Evolutionary conservation across 1,284 basidiomycete genomes (phyloP).

Genomic region (Pseudozyma pruni): DNA sequence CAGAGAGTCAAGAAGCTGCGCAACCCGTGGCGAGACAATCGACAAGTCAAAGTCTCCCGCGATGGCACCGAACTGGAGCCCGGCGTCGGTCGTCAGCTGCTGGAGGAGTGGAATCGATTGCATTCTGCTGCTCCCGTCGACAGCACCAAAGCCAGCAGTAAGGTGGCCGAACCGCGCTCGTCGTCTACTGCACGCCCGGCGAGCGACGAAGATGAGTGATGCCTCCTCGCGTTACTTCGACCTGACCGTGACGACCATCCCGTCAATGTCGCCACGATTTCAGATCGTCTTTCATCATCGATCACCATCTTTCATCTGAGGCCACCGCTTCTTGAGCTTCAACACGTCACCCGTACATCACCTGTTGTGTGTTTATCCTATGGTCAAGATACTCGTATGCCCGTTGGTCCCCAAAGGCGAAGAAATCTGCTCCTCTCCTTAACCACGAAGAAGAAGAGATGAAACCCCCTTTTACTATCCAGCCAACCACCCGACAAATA

Average conservation of each 20-base stretch:
- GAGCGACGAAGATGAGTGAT: constrained; percentile 46
- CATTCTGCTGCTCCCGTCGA: constrained; percentile 11
- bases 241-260: constrained; percentile 6
- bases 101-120: constrained; percentile 78
- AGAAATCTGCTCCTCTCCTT: constrained; percentile 8
- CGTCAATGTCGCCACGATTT: constrained; percentile 8
- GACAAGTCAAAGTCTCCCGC: constrained; percentile 85
- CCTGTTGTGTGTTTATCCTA: constrained; percentile 8
- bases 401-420: constrained; percentile 30
- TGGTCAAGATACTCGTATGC: constrained; percentile 47
- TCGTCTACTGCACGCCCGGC: constrained; percentile 3
- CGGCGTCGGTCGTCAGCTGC: constrained; percentile 76
- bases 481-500: constrained; percentile 4
- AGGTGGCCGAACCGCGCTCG: neutral
- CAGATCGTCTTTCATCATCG: neutral
- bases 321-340: no score
- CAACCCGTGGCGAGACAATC: constrained; percentile 91
- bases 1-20: constrained; percentile 80
- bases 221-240: neutral
- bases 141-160: constrained; percentile 19
- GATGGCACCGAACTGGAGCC: constrained; percentile 94
- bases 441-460: constrained; percentile 19
- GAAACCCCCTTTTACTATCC: constrained; percentile 10
- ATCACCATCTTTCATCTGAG: no score
- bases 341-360: constrained; percentile 1